Evolutionary conservation across 768 basidiomycete genomes (phyloP), one percentile per base, ranked within the genome.

Genomic region (Macrolepiota fuliginosa): DNA sequence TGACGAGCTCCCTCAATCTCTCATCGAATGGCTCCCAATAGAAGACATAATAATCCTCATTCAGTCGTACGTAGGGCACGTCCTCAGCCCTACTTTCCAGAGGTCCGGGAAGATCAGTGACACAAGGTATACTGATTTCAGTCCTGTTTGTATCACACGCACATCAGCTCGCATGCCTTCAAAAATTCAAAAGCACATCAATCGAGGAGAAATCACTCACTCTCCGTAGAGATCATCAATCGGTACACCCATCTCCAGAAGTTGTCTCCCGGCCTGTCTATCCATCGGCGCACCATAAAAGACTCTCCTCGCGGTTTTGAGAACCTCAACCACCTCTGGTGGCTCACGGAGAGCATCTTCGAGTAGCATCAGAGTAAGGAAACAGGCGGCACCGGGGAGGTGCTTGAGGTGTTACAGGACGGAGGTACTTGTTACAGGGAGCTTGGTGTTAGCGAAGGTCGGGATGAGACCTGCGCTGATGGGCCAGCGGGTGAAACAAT

Each of bases 301-400:
- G 9, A 68, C 63, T 4, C 35, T 50, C 2, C 46, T 45, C 13
- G 19, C 50, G 32, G 52, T 58, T 25, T 51, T 58, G 17, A 67
- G 57, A 19, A 62, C 47, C 7, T 45, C 53, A 10, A 57, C 36
- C 15, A 54, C 54, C 17, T 37, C 56, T 10, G 56, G 40, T 11
- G 52, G 62, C n/a, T n/a, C n/a, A n/a, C n/a, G n/a, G n/a, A n/a
- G n/a, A n/a, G n/a, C n/a, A n/a, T n/a, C n/a, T n/a, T 70, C 69
- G 17, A 68, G 35, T 9, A 70, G 58, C 35, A 63, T 62, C 11
- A 66, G 69, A 12, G 64, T 50, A 10, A 67, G 32, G 47, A 65
- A 56, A 15, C 56, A 56, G 17, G 59, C 19, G 1, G 62, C 52
- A 25, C 51, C 63, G 22, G 46, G 64, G 17, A 62, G 63, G n/a